Conservation (phyloP, 1,139 yeast genomes). For the Wickerhamomyces sp. region DNA sequence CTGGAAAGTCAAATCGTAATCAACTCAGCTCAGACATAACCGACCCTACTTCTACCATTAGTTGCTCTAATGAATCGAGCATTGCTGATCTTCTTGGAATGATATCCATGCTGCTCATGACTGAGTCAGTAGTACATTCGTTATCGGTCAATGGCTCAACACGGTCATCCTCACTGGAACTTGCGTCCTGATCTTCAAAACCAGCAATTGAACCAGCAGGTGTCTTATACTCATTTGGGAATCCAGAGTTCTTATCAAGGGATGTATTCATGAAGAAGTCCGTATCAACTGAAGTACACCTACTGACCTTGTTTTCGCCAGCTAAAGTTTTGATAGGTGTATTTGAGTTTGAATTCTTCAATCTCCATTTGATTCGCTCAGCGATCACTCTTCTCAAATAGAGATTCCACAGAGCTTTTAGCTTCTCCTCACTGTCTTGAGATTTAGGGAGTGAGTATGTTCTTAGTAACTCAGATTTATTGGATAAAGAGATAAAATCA, state of each 20-base stretch:
- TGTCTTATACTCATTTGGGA: slow-evolving; percentile 4
- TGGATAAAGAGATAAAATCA: slow-evolving; percentile 13
- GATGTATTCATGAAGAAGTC: slow-evolving; percentile 15
- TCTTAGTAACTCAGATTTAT: slow-evolving; percentile 7
- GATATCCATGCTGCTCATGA: neutral
- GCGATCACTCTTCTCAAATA: slow-evolving; percentile 24
- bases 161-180: neutral
- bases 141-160: slow-evolving; percentile 5
- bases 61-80: slow-evolving; percentile 17
- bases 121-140: neutral
- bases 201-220: neutral
- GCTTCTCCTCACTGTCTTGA: slow-evolving; percentile 8
- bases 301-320: slow-evolving; percentile 2
- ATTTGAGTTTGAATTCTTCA: slow-evolving; percentile 14
- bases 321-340: neutral
- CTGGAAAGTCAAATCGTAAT: neutral
- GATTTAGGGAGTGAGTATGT: slow-evolving; percentile 18
- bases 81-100: slow-evolving; percentile 14
- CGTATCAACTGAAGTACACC: slow-evolving; percentile 20
- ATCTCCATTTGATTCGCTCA: slow-evolving; percentile 25
- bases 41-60: slow-evolving; percentile 18
- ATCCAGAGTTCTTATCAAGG: slow-evolving; percentile 1
- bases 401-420: slow-evolving; percentile 24
- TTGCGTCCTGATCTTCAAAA: neutral
- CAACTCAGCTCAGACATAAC: slow-evolving; percentile 5